phyloP scores from a whole-genome alignment of 805 yeast species.

The Pichia sporocuriosa region DNA sequence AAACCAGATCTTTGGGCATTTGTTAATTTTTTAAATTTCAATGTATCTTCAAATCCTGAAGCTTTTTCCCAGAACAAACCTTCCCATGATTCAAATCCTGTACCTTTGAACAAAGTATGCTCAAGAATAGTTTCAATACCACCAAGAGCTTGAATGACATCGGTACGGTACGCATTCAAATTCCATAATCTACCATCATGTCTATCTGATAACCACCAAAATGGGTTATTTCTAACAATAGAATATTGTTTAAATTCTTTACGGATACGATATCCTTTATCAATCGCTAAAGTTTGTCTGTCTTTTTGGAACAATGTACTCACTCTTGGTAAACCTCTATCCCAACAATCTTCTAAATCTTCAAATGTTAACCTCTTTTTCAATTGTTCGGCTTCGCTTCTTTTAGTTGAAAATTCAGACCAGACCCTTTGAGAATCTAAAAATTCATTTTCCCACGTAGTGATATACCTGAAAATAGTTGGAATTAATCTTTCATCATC shows the following conservation, averaged over 20 bases:
- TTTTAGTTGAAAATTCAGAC: constrained; percentile 91
- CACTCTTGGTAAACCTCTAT: constrained; percentile 92
- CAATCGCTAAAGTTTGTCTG: constrained; percentile 88
- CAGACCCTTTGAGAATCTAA: constrained; percentile 92
- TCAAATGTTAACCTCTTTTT: constrained; percentile 84
- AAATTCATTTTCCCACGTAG: constrained; percentile 96
- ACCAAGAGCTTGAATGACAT: constrained; percentile 94
- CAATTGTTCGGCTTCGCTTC: constrained; percentile 80
- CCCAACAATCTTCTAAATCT: constrained; percentile 93
- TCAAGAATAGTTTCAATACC: constrained; percentile 95
- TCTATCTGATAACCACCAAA: constrained; percentile 92
- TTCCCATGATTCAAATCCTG: constrained; percentile 98
- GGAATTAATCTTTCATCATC: constrained; percentile 81
- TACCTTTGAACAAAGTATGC: constrained; percentile 91
- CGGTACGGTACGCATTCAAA: constrained; percentile 84
- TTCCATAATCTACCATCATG: constrained; percentile 98
- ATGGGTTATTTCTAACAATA: constrained; percentile 70
- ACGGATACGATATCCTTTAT: constrained; percentile 85
- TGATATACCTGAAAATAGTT: constrained; percentile 83
- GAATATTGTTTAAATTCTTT: constrained; percentile 71
- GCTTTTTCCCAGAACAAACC: constrained; percentile 98
- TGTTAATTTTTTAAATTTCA: constrained; percentile 89
- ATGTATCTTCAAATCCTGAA: constrained; percentile 92
- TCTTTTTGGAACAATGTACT: constrained; percentile 94
- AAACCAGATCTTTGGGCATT: constrained; percentile 97